Base-by-base conservation (phyloP, 352 stramenopile species). In the Pythium graminicola region DNA sequence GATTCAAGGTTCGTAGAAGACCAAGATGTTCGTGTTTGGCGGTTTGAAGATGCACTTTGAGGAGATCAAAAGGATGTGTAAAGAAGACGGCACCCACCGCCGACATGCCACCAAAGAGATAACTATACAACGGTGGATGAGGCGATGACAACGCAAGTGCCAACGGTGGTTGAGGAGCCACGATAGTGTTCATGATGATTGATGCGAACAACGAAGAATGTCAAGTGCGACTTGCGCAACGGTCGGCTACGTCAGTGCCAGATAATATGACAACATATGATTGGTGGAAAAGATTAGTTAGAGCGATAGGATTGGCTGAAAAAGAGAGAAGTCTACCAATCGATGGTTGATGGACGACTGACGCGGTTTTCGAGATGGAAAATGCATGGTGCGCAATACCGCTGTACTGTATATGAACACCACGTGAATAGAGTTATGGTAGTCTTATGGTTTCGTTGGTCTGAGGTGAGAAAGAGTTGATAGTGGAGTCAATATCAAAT, bases 31-130 rank as follows among this genome's bases (percentile, higher is more conserved):
- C 68, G 32, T 84, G 82, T 60, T 79, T 83, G 43, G 76, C 85
- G 45, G 81, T 92, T 63, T 92, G 81, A 43, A 89, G 52, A 29
- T 89, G 81, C 20, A 92, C 79, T 40, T 92, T 92, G 43, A 92
- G 67, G 49, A 92, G 52, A 56, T 92, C 81, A 49, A 92, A 89
- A 55, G 78, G 78, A 54, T 92, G 81, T 46, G 81, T 92, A 67
- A 92, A 92, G 70, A 88, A 89, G 44, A 88, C 81, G 46, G 81
- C 78, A 32, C 78, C 76, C 4, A 92, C 80, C n/a, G 81, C 78
- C 41, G 81, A 85, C 31, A 85, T 39, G n/a, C 81, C 81, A 28
- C 81, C 81, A 56, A 92, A 87, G 28, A 54, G 46, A 63, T 89
- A 92, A 62, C 78, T 86, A 60, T 65, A 70, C 13, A 83, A 59